These are phyloP conservation scores for Lactuca sativa DNA, from an alignment of 129 eudicot species.

Conservation along the genomic window DNA sequence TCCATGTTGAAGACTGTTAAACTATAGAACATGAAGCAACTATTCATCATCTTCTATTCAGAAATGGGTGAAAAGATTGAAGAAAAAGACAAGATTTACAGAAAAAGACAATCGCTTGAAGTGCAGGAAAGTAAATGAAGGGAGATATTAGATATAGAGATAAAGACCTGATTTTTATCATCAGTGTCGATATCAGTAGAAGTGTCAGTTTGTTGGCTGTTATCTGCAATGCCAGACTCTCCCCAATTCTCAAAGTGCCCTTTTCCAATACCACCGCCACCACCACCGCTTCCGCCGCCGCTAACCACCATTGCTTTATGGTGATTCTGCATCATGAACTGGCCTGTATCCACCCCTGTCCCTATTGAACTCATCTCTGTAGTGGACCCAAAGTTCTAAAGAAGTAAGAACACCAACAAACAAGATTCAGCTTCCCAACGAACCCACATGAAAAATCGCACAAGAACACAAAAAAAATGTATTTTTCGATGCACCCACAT, in stretches of 20 bases:
- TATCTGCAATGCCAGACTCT: slow-evolving; percentile 80
- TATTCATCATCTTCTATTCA: slow-evolving; percentile 6
- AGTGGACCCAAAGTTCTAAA: slow-evolving; percentile 56
- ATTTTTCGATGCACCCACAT: slow-evolving; percentile 35
- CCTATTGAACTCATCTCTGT: slow-evolving; percentile 55
- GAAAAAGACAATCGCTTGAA: slow-evolving; percentile 13
- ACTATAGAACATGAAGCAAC: slow-evolving; percentile 20
- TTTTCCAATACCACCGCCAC: slow-evolving; percentile 54
- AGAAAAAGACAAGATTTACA: slow-evolving; percentile 15
- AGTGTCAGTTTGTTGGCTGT: slow-evolving; percentile 91
- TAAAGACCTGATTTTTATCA: slow-evolving; percentile 77
- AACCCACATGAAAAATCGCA: slow-evolving; percentile 28
- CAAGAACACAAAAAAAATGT: slow-evolving; percentile 26
- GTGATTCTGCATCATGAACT: slow-evolving; percentile 43
- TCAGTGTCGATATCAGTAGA: slow-evolving; percentile 96
- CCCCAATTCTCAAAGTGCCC: slow-evolving; percentile 87
- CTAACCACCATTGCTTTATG: slow-evolving; percentile 42
- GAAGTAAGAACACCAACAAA: slow-evolving; percentile 2
- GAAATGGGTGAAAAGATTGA: neutral
- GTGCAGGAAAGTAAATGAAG: neutral
- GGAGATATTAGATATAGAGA: neutral
- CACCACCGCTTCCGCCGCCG: slow-evolving; percentile 26
- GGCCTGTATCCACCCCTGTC: slow-evolving; percentile 68
- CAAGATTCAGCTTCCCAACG: slow-evolving; percentile 31
- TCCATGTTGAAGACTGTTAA: slow-evolving; percentile 53